Evolutionary conservation across 495 filamentous ascomycete genomes (phyloP).

Genomic region (Talaromyces stipitatus): DNA sequence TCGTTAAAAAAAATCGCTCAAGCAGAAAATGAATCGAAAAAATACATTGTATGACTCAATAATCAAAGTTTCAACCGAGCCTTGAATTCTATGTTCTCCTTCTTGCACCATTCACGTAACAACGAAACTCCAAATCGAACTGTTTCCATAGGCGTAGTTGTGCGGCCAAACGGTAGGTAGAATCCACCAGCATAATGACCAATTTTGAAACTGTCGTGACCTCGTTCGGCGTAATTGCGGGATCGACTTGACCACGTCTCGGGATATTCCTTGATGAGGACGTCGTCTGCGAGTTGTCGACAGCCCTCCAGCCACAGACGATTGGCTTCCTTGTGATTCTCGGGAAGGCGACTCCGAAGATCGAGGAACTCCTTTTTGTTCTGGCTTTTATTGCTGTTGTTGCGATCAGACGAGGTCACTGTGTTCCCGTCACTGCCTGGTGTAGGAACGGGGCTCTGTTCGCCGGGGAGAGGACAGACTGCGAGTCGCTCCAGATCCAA

Average conservation of each 20-base stretch:
- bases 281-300: conserved; percentile 33
- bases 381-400: conserved; percentile 26
- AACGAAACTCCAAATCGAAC: conserved; percentile 38
- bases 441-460: conserved; percentile 30
- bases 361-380: conserved; percentile 30
- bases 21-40: not conserved
- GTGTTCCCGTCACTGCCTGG: conserved; percentile 31
- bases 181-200: conserved; percentile 37
- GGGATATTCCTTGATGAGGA: conserved; percentile 36
- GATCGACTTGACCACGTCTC: conserved; percentile 37
- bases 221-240: conserved; percentile 27
- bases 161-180: conserved; percentile 33
- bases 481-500: conserved; percentile 40
- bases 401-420: conserved; percentile 5
- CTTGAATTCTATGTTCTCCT: conserved; percentile 35
- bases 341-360: conserved; percentile 30
- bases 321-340: conserved; percentile 34
- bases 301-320: conserved; percentile 39
- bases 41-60: not conserved
- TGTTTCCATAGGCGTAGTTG: conserved; percentile 37
- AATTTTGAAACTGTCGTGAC: conserved; percentile 19
- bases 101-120: conserved; percentile 38
- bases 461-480: conserved; percentile 28
- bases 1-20: not conserved
- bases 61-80: conserved; percentile 19